These are phyloP conservation scores for Candida stauntonica DNA, from an alignment of 805 yeast genomes.

Conservation along the genomic window DNA sequence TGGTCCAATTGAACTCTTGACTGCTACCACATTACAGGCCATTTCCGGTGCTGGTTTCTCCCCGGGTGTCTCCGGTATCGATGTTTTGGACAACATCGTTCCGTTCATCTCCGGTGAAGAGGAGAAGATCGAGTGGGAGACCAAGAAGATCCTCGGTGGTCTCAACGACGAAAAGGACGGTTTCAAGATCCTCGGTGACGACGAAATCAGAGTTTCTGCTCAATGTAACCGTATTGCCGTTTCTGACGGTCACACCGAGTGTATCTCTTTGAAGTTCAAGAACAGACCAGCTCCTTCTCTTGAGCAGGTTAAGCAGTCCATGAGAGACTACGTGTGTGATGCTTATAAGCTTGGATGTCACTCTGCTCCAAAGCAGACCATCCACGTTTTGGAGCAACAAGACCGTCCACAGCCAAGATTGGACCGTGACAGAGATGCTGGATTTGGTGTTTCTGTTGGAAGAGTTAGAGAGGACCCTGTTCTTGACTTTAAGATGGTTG, in stretches of 20 bases:
- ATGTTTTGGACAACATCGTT: constrained; percentile 87
- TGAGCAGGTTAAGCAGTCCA: constrained; percentile 67
- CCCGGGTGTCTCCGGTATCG: constrained; percentile 96
- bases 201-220: constrained; percentile 83
- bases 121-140: constrained; percentile 98
- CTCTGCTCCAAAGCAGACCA: constrained; percentile 90
- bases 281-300: constrained; percentile 80
- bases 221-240: constrained; percentile 97
- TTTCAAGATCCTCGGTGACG: constrained; percentile 55
- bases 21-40: constrained; percentile 93
- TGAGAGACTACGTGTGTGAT: constrained; percentile 76
- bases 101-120: constrained; percentile 97
- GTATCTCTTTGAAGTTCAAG: constrained; percentile 81
- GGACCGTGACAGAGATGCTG: constrained; percentile 92
- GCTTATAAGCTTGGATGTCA: constrained; percentile 75
- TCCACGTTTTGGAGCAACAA: constrained; percentile 84
- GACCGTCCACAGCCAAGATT: constrained; percentile 98
- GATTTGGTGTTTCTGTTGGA: constrained; percentile 93
- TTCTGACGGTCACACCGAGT: constrained; percentile 96
- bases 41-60: constrained; percentile 98
- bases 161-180: constrained; percentile 48
- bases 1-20: constrained; percentile 85
- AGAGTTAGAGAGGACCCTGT: constrained; percentile 91
- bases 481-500: constrained; percentile 92
- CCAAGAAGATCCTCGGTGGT: constrained; percentile 84